Percentiles rank a stretch among this genome's conserved stretches.
Conservation (phyloP, 306 rosid species). For the Acacia melanoxylon region DNA sequence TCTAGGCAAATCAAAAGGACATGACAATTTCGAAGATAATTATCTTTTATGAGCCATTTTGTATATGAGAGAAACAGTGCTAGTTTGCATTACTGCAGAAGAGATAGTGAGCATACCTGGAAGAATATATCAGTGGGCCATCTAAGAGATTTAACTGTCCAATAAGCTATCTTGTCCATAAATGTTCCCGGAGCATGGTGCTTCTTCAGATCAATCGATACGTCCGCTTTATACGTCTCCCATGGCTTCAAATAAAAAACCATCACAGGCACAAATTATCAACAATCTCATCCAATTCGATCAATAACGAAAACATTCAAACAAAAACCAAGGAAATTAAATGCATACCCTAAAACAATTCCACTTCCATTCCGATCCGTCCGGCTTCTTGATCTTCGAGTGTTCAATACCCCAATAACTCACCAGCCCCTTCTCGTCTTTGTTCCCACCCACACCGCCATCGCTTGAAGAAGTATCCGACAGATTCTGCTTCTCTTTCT, state of each 20-base stretch:
- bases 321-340: neutral
- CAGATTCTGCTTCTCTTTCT: slow-evolving; percentile 30
- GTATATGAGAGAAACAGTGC: neutral
- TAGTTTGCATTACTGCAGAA: neutral
- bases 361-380: slow-evolving; percentile 82
- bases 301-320: neutral
- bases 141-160: slow-evolving; percentile 69
- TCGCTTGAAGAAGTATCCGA: neutral
- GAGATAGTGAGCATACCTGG: slow-evolving; percentile 44
- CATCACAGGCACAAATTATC: neutral
- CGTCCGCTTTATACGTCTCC: slow-evolving; percentile 71
- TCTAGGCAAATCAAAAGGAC: neutral
- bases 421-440: slow-evolving; percentile 27
- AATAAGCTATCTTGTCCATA: slow-evolving; percentile 68
- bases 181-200: slow-evolving; percentile 60
- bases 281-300: neutral
- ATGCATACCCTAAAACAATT: slow-evolving; percentile 62
- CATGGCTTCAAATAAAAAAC: slow-evolving; percentile 52
- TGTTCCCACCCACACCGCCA: slow-evolving; percentile 15
- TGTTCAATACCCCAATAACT: slow-evolving; percentile 72
- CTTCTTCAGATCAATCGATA: slow-evolving; percentile 60
- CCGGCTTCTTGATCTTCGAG: slow-evolving; percentile 38
- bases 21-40: neutral
- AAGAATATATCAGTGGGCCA: slow-evolving; percentile 67
- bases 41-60: neutral